phyloP scores from a whole-genome alignment of 257 asterid genomes.

The Fraxinus anomala region DNA sequence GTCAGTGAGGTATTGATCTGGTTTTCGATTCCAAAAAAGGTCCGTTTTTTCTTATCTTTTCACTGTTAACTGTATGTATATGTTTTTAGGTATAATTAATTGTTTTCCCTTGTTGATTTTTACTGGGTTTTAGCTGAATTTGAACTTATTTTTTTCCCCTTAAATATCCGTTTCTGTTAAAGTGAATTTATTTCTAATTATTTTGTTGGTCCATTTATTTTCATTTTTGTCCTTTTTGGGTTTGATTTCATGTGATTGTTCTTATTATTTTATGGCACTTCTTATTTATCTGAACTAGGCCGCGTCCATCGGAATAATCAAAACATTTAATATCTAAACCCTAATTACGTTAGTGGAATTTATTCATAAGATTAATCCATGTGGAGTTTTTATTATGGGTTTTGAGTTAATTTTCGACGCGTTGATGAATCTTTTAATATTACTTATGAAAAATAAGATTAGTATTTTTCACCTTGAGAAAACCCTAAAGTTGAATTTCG shows the following conservation, averaged over 20 bases:
- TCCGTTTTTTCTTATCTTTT: slow-evolving; percentile 7
- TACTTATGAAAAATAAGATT: neutral
- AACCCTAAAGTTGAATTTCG: neutral
- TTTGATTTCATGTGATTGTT: neutral
- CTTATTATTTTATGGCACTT: neutral
- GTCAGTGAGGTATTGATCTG: slow-evolving; percentile 34
- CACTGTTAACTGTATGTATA: slow-evolving; percentile 8
- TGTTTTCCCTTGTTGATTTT: slow-evolving; percentile 2
- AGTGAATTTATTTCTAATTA: slow-evolving; percentile 33
- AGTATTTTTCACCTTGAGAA: neutral
- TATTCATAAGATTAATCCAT: neutral
- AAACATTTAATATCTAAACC: neutral
- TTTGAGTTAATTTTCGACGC: neutral
- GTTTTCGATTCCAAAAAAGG: slow-evolving; percentile 34
- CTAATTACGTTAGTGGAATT: neutral
- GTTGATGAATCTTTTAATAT: neutral
- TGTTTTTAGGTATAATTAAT: neutral
- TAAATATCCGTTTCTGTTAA: slow-evolving; percentile 14
- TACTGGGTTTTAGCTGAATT: slow-evolving; percentile 32
- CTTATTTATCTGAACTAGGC: neutral
- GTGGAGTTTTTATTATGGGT: neutral
- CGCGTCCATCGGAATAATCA: neutral
- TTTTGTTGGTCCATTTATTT: slow-evolving; percentile 26
- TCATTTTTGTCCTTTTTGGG: neutral
- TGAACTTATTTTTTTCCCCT: slow-evolving; percentile 24